Evolutionary conservation across 257 asterid genomes (phyloP), one percentile per base, ranked within the genome.

Genomic region (Gardenia jasminoides): DNA sequence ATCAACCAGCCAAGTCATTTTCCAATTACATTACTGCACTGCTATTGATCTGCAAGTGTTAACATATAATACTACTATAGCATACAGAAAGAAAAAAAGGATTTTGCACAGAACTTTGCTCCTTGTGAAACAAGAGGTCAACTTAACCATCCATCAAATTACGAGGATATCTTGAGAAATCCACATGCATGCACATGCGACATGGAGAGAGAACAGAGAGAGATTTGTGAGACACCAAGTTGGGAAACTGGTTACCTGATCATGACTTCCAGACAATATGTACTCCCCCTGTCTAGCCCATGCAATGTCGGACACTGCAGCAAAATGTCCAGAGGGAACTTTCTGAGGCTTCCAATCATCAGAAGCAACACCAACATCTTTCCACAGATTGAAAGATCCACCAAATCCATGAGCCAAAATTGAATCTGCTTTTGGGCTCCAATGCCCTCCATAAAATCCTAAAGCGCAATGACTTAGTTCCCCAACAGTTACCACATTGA

Each of bases 251-350:
- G 48, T 75, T 91, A 95, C 99, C 87, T 95, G 99, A 85, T 95
- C 99, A 83, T 95, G 96, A 87, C 99, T 92, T 78, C 92, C 99
- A 28, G 98, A 95, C 73, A 95, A 77, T 79, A 95, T 76, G 87
- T 95, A 92, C 56, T 89, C 97, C 73, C 92, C 95, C 47, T 87
- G 84, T 80, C 94, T 89, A 46, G 93, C 92, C 97, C 99, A 95
- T 10, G 92, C 86, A 82, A 95, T 86, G 81, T 93, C 98, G 8
- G 98, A 93, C 43, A 95, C 99, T 3, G 93, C 67, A 22, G 93
- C 93, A 89, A 95, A 95, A 85, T 95, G 99, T 56, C 99, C 99
- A 58, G 98, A 95, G 65, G 99, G 97, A 80, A 95, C 99, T 81
- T 89, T 92, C 85, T 93, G 99, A 33, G 98, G 97, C 82, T 93